Evolutionary conservation across 2,329 filamentous ascomycete species (phyloP), one percentile per base, ranked within the genome.

Genomic region (Plenodomus biglobosus): DNA sequence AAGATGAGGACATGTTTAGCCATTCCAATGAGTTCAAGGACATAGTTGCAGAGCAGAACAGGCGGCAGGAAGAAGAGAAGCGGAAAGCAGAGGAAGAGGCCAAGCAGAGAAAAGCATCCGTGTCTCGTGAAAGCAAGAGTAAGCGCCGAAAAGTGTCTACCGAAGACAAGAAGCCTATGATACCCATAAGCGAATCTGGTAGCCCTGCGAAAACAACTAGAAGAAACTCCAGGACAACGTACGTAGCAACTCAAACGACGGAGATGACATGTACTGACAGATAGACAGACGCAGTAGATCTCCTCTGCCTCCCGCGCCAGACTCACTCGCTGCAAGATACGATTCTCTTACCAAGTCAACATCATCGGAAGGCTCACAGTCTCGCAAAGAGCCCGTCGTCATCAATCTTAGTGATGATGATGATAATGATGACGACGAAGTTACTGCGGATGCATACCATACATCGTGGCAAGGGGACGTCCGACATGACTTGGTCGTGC

Each of bases 1-100:
- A 68, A 18, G 59, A 55, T 11, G 62, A 68, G 24, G 57, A 64
- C 44, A 68, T 78, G 21, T 78, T 78, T 56, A 75, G 72, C 43
- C 74, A 76, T 45, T 71, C 73, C 2, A 68, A 63, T 42, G 62
- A 69, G 18, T 76, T 72, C 58, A 53, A 59, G 16, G 65, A 71
- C 8, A 66, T 73, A 40, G 63, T 76, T 13, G 68, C 72, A 27
- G 68, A 74, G 38, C 56, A 76, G 39, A 59, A 70, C 46, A 66
- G 62, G 21, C 53, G 58, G 24, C 64, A 68, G 36, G 64, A 62
- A 36, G 62, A 65, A 20, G 53, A 55, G 16, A 65, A 53, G 55
- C 63, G 36, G 46, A 56, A 58, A 42, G 46, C 52, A 17, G 55
- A 68, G 50, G 57, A 63, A 55, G 53, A 37, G 16, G 35, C 16